Evolutionary conservation across 208 protist species (phyloP), one percentile per base, ranked within the genome.

Genomic region (Leishmania arabica): DNA sequence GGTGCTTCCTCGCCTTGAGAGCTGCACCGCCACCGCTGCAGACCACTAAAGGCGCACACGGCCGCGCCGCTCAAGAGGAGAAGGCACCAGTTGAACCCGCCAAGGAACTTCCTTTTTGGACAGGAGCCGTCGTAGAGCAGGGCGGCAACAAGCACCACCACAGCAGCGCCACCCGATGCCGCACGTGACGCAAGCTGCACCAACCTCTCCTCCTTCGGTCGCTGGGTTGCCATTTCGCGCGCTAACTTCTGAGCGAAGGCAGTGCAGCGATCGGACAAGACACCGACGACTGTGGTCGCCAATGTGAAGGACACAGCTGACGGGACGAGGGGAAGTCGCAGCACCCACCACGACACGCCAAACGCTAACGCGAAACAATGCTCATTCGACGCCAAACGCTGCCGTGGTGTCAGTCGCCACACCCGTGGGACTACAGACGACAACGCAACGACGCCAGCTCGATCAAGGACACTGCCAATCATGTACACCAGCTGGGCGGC

Each of bases 231-330:
- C 74, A 86, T 80, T 71, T 80, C 78, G 5, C 65, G 78, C 21
- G 75, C 78, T 4, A 60, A 51, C 17, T 49, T 54, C 0, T 64
- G 56, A 5, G 74, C 47, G 19, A 80, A 69, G 3, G 40, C 64
- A 8, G 15, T 19, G 40, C 77, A 82, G 31, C 47, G 27, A 6
- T 31, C 75, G 0, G 58, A 21, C 0, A 86, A 42, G 9, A 45
- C 40, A 13, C 65, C 53, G 0, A 80, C 1, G 3, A 34, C 71
- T 17, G 84, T 77, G 4, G 69, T 56, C 9, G 64, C 31, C 9
- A 81, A 4, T 9, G 84, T 87, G 75, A 83, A 87, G 53, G 58
- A 47, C 3, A 81, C 31, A 11, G 77, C 74, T 0, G 78, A 80
- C 56, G 78, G 77, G 69, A 80, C 65, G 68, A 81, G 62, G 4